Percentiles rank a stretch among this genome's conserved stretches.
phyloP scores from a whole-genome alignment of 2,329 filamentous ascomycete species.

The Colletotrichum siamense region DNA sequence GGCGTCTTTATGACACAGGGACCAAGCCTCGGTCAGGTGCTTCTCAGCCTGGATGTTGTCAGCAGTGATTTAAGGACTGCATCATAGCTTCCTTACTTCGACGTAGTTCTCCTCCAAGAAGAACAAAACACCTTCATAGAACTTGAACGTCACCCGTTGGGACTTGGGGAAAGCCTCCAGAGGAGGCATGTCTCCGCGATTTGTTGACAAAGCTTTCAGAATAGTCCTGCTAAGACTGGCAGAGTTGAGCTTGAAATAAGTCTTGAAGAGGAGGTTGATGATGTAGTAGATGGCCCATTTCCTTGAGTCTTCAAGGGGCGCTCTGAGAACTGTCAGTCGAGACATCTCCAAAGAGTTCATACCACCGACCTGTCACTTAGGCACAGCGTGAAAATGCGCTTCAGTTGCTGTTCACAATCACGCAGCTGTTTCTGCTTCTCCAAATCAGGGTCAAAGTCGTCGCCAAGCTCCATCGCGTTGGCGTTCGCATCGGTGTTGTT shows the following conservation, averaged over 20 bases:
- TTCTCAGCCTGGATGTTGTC: constrained; percentile 70
- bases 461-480: constrained; percentile 56
- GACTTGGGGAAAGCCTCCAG: constrained; percentile 83
- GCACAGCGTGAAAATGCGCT: constrained; percentile 90
- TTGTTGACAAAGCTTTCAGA: constrained; percentile 80
- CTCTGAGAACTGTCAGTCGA: constrained; percentile 52
- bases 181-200: constrained; percentile 79
- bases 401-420: constrained; percentile 88
- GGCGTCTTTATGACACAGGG: constrained; percentile 77
- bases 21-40: constrained; percentile 80
- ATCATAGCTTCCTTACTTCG: constrained; percentile 55
- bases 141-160: constrained; percentile 94
- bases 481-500: constrained; percentile 41
- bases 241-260: constrained; percentile 94
- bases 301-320: constrained; percentile 83
- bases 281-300: constrained; percentile 99
- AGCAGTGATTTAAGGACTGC: neutral
- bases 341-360: constrained; percentile 9
- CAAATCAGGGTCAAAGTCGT: constrained; percentile 79
- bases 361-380: constrained; percentile 78
- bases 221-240: constrained; percentile 91
- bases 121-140: constrained; percentile 91
- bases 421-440: constrained; percentile 86
- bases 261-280: constrained; percentile 96
- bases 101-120: constrained; percentile 95